Evolutionary conservation across 1,284 basidiomycete genomes (phyloP), one percentile per base, ranked within the genome.

Genomic region (Pascua guehoae): DNA sequence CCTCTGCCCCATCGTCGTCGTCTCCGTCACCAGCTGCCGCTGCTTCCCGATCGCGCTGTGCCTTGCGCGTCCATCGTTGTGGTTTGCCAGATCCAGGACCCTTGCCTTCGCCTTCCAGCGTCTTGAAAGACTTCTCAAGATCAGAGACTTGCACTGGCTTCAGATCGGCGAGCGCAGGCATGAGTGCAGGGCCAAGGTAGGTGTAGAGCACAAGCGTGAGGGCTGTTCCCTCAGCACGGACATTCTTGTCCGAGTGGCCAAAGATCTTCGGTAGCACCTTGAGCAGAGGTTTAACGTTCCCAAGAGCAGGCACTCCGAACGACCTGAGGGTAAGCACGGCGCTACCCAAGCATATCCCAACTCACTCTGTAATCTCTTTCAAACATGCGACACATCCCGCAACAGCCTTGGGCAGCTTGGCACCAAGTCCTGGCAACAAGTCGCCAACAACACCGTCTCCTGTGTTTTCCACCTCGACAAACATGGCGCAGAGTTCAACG

Each of bases 131-230:
- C 70, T 96, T 94, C 67, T 91, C 91, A 59, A 99, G 77, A 70
- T 98, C 96, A 73, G 97, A 94, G 45, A 94, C 86, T 76, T 98
- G 96, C n/a, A 98, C 93, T 0, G 96, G 92, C 75, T 99, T 99
- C 61, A 99, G 83, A 64, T 96, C 90, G n/a, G 85, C 80, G 11
- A 99, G 79, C 78, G 87, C 91, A 46, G 92, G 85, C 54, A 92
- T 87, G 59, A 98, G 87, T 0, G 87, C 88, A 1, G 88, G 80
- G 18, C 96, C 96, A 63, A 98, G 86, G 73, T 86, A 94, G 62
- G 88, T 87, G 79, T 98, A 95, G 8, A 98, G 78, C 4, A 82
- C 81, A 64, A 88, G 85, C 0, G 86, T 83, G 16, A 99, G 86
- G 42, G 81, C 79, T 0, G 85, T 86, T 41, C 93, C 95, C 66